Conservation (phyloP, 1,284 basidiomycete species). For the Sporisorium iseilematis-ciliati region DNA sequence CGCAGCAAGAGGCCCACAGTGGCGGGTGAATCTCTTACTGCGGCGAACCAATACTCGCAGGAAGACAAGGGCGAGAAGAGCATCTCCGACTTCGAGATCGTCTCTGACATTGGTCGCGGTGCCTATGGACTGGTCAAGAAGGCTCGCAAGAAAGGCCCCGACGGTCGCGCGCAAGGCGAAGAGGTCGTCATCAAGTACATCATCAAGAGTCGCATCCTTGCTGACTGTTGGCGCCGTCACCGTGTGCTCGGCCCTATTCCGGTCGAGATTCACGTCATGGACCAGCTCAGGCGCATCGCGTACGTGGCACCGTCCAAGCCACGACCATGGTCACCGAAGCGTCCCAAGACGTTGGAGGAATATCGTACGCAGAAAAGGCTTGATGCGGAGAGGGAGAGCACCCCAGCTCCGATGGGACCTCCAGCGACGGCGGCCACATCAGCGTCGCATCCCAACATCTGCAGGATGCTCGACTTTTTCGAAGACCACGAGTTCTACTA, state of each 20-base stretch:
- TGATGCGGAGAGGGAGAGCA: conserved; percentile 23
- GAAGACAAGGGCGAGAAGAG: conserved; percentile 31
- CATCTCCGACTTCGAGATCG: conserved; percentile 64
- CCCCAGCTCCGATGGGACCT: not conserved
- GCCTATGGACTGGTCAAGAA: conserved; percentile 96
- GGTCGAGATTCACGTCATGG: conserved; percentile 98
- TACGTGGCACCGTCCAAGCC: conserved; percentile 47
- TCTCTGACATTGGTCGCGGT: conserved; percentile 76
- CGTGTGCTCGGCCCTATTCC: conserved; percentile 94
- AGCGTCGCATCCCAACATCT: conserved; percentile 83
- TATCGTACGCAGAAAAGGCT: conserved; percentile 32
- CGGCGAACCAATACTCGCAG: conserved; percentile 14
- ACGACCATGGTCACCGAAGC: conserved; percentile 52
- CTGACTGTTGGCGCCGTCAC: conserved; percentile 98
- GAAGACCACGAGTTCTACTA: conserved; percentile 98
- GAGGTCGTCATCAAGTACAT: conserved; percentile 94
- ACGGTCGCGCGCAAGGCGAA: conserved; percentile 74
- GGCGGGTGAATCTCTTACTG: conserved; percentile 15
- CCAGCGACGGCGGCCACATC: conserved; percentile 5
- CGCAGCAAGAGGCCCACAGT: conserved; percentile 48
- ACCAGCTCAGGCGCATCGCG: conserved; percentile 81
- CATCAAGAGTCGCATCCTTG: conserved; percentile 96
- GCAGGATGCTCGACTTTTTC: conserved; percentile 94
- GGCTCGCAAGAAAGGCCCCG: conserved; percentile 80
- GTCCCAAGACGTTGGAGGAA: conserved; percentile 42